Percentiles rank a stretch among this genome's conserved stretches.
These are phyloP conservation scores for Glonium stellatum DNA, from an alignment of 495 filamentous ascomycete genomes.

Conservation along the genomic window DNA sequence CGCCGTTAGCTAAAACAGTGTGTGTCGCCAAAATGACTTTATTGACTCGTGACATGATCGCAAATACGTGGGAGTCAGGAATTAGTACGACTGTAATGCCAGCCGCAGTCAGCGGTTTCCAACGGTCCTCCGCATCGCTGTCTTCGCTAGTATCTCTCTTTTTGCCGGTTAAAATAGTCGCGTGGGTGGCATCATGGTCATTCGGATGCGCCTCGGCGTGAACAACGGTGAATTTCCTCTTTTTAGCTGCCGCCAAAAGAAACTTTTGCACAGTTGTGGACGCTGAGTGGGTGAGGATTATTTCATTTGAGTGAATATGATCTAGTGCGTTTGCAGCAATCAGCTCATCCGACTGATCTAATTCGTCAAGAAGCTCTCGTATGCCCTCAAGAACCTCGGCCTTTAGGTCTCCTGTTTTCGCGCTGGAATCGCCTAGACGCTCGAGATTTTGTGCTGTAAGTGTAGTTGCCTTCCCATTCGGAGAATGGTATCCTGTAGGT, in stretches of 20 bases:
- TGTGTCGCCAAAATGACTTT: slow-evolving; percentile 87
- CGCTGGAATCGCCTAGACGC: slow-evolving; percentile 23
- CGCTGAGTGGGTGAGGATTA: slow-evolving; percentile 75
- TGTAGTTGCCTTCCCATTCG: slow-evolving; percentile 19
- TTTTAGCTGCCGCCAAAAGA: slow-evolving; percentile 71
- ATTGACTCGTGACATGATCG: slow-evolving; percentile 86
- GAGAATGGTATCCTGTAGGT: slow-evolving; percentile 34
- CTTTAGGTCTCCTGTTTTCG: slow-evolving; percentile 39
- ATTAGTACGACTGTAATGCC: slow-evolving; percentile 77
- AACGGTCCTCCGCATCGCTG: slow-evolving; percentile 46
- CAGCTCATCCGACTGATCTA: slow-evolving; percentile 80
- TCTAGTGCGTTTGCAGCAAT: slow-evolving; percentile 79
- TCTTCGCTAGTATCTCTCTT: slow-evolving; percentile 39
- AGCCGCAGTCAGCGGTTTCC: slow-evolving; percentile 68
- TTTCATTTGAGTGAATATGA: slow-evolving; percentile 84
- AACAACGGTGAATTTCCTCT: slow-evolving; percentile 82
- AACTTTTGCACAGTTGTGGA: slow-evolving; percentile 80
- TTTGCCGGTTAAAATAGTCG: slow-evolving; percentile 49
- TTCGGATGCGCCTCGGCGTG: slow-evolving; percentile 67
- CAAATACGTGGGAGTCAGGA: slow-evolving; percentile 76
- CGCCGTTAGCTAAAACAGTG: slow-evolving; percentile 78
- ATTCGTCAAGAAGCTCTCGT: slow-evolving; percentile 84
- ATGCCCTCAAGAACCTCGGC: slow-evolving; percentile 88
- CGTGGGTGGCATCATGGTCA: slow-evolving; percentile 55
- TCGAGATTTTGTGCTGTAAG: slow-evolving; percentile 31